Evolutionary conservation across 495 filamentous ascomycete genomes (phyloP), one percentile per base, ranked within the genome.

Genomic region (Neurospora pannonica): DNA sequence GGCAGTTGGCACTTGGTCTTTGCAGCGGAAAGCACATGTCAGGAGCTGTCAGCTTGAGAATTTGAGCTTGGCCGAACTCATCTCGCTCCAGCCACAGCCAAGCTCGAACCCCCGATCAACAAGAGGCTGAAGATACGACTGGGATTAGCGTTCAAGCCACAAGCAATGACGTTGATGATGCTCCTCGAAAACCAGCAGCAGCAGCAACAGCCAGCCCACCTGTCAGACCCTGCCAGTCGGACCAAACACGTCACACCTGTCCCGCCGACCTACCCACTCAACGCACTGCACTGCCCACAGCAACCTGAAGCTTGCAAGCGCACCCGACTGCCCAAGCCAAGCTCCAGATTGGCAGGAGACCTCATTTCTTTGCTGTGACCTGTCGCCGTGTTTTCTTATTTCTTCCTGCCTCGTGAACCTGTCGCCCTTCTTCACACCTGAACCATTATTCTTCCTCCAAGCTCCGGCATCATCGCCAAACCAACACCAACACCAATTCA

Each of bases 201-300:
- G 71, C 75, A 73, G 71, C 39, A 40, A 15, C 74, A 74, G 39
- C 74, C 74, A 76, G 62, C 77, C 75, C 78, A 75, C 54, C 54
- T 74, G 70, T 72, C 69, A 39, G 28, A 24, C 31, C 24, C 40
- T 39, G 31, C 15, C 21, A 34, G 39, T 71, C 67, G 54, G 70
- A 71, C 75, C 75, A 81, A 79, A 75, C 80, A 81, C 80, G 80
- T 79, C 79, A 80, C 80, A 71, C 76, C 62, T 76, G 38, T 39
- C 36, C 71, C 54, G 54, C 54, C 54, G 31, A 67, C 54, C 54
- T 36, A 36, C 54, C 54, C 28, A 62, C 54, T 17, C 54, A 62
- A 62, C 54, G 21, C 54, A 13, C 54, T 62, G 54, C 54, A 62
- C 54, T 62, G 54, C 54, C 54, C 54, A 34, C 54, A 62, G 54